A percentile compares a stretch with the other conserved stretches of the same genome.
phyloP scores from a whole-genome alignment of 129 eudicot genomes.

The Arctium lappa region DNA sequence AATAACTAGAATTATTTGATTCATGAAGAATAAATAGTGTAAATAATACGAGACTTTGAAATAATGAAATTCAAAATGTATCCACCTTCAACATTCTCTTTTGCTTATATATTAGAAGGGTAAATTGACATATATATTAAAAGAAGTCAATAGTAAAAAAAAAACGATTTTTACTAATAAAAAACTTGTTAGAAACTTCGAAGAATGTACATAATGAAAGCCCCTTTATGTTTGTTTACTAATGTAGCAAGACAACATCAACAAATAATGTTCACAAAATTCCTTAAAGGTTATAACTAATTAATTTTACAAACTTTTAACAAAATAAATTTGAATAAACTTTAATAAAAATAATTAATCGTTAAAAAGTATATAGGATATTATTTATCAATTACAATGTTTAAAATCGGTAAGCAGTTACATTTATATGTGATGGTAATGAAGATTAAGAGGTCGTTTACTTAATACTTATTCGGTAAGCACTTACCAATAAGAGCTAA shows the following conservation, averaged over 20 bases:
- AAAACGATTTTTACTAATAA: neutral
- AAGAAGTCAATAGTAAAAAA: neutral
- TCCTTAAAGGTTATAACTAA: neutral
- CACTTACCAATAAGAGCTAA: too few species aligned
- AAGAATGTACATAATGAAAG: slow-evolving; percentile 16
- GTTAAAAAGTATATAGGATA: neutral
- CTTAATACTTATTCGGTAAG: too few species aligned
- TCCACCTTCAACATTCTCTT: neutral
- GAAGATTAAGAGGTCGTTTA: too few species aligned
- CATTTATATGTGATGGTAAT: too few species aligned
- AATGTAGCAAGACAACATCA: neutral
- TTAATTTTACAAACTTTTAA: neutral
- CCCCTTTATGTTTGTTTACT: neutral
- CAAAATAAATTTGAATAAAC: neutral
- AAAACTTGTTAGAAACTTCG: neutral
- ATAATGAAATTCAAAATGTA: neutral
- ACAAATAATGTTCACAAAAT: neutral
- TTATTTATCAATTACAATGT: neutral
- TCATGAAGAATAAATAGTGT: neutral
- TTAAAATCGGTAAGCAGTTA: too few species aligned
- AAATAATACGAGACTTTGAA: neutral
- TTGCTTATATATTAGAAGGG: neutral
- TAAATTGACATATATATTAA: slow-evolving; percentile 11
- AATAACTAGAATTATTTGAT: neutral
- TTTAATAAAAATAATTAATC: too few species aligned